A percentile compares a stretch with the other conserved stretches of the same genome.
phyloP scores from a whole-genome alignment of 164 flowering plant genomes.

The Umbellularia californica region DNA sequence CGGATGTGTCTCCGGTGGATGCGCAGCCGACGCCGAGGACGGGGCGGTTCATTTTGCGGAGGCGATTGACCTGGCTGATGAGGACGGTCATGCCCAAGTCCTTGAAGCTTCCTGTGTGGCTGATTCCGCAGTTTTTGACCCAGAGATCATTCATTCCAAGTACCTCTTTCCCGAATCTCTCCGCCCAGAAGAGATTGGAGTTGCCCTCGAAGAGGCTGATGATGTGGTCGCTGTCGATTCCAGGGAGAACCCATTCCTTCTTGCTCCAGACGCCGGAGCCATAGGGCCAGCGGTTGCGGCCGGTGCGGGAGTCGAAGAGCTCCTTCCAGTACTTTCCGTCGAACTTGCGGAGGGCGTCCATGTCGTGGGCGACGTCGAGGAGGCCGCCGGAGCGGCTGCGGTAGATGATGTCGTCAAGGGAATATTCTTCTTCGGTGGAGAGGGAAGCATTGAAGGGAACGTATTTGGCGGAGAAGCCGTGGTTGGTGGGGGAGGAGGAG shows the following conservation, averaged over 20 bases:
- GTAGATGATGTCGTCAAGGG: slow-evolving; percentile 86
- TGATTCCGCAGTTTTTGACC: slow-evolving; percentile 86
- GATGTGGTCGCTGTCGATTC: slow-evolving; percentile 70
- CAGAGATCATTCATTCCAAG: slow-evolving; percentile 83
- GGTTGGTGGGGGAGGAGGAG: slow-evolving; percentile 15
- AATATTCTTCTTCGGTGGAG: slow-evolving; percentile 57
- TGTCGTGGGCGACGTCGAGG: slow-evolving; percentile 81
- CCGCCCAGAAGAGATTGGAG: slow-evolving; percentile 88
- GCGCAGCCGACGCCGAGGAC: slow-evolving; percentile 82
- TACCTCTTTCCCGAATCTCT: slow-evolving; percentile 74
- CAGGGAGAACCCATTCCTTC: slow-evolving; percentile 91
- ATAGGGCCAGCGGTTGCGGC: slow-evolving; percentile 86
- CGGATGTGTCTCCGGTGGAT: slow-evolving; percentile 79
- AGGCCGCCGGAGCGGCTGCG: slow-evolving; percentile 79
- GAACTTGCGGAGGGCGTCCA: slow-evolving; percentile 53
- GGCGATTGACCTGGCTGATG: slow-evolving; percentile 74
- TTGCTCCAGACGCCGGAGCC: slow-evolving; percentile 93
- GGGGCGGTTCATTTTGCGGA: slow-evolving; percentile 49
- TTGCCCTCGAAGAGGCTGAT: slow-evolving; percentile 81
- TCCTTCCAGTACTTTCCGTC: slow-evolving; percentile 71
- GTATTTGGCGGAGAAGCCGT: slow-evolving; percentile 73
- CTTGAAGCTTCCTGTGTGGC: slow-evolving; percentile 79
- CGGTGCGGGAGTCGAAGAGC: slow-evolving; percentile 76
- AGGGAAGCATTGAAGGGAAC: slow-evolving; percentile 66
- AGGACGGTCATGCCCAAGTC: slow-evolving; percentile 86